phyloP scores from a whole-genome alignment of 139 green algal species.

The Picochlorum sp. region DNA sequence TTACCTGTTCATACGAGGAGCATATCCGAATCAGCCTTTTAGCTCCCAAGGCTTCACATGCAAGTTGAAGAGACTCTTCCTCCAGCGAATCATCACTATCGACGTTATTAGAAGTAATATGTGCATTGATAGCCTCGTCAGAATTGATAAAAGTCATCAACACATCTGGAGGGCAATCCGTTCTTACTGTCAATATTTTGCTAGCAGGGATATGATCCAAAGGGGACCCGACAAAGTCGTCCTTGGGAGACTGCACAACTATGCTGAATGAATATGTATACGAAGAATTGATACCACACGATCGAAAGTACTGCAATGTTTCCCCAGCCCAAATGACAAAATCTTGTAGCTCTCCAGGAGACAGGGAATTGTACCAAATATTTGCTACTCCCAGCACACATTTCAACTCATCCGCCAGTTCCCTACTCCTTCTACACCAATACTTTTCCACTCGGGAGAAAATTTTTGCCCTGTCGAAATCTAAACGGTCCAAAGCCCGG shows the following conservation, averaged over 20 bases:
- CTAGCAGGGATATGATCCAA: conserved; percentile 64
- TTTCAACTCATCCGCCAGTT: conserved; percentile 48
- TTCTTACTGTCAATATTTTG: conserved; percentile 75
- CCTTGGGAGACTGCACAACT: conserved; percentile 64
- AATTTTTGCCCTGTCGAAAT: conserved; percentile 59
- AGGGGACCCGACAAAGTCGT: conserved; percentile 34
- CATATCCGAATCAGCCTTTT: conserved; percentile 52
- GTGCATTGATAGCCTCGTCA: conserved; percentile 39
- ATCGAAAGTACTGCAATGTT: conserved; percentile 46
- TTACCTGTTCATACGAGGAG: conserved; percentile 31
- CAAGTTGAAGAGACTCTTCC: conserved; percentile 32
- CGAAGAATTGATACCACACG: conserved; percentile 16
- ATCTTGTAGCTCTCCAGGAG: conserved; percentile 57
- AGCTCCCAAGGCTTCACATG: conserved; percentile 34
- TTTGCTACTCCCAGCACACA: conserved; percentile 63
- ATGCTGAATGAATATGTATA: conserved; percentile 59
- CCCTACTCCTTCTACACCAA: conserved; percentile 53
- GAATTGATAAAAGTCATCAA: conserved; percentile 67
- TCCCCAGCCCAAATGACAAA: conserved; percentile 84
- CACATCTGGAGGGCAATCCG: conserved; percentile 61
- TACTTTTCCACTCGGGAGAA: conserved; percentile 55
- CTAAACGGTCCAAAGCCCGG: conserved; percentile 41
- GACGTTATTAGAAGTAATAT: conserved; percentile 29
- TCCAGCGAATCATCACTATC: conserved; percentile 26
- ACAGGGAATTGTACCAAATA: conserved; percentile 72